Evolutionary conservation across 2,329 filamentous ascomycete genomes (phyloP).

Genomic region (Hypoxylon sp.): DNA sequence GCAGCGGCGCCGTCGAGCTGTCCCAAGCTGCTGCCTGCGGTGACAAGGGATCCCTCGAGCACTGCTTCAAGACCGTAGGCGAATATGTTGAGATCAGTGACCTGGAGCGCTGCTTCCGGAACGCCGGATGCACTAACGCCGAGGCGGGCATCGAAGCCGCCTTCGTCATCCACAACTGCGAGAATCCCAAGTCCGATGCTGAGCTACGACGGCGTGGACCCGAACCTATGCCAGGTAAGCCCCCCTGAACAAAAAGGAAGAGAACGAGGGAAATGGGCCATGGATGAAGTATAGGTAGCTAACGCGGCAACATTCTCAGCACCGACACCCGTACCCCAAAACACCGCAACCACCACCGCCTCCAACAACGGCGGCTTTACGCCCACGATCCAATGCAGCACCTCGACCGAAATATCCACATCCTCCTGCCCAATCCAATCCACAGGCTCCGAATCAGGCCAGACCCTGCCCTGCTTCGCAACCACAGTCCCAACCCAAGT

Average conservation of each 20-base stretch:
- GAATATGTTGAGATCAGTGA: conserved; percentile 52
- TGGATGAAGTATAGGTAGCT: background rate
- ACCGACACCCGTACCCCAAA: conserved; percentile 28
- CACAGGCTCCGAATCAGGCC: conserved; percentile 55
- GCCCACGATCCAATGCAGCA: conserved; percentile 25
- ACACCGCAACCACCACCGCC: conserved; percentile 22
- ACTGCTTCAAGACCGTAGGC: conserved; percentile 60
- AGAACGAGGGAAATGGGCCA: background rate
- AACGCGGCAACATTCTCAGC: conserved; percentile 14
- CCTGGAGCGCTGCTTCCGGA: conserved; percentile 58
- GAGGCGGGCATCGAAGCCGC: conserved; percentile 56
- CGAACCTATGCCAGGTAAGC: conserved; percentile 46
- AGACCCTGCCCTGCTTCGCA: conserved; percentile 59
- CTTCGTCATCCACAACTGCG: conserved; percentile 56
- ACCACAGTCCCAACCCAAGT: conserved; percentile 55
- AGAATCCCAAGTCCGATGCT: conserved; percentile 38
- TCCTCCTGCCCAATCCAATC: conserved; percentile 60
- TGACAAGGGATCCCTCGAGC: conserved; percentile 58
- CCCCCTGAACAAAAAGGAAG: background rate
- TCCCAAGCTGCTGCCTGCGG: conserved; percentile 62
- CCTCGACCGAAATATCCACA: conserved; percentile 49
- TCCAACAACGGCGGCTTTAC: conserved; percentile 1
- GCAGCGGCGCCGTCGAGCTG: conserved; percentile 57
- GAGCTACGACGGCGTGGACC: conserved; percentile 49
- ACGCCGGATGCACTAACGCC: conserved; percentile 56